These are phyloP conservation scores for Neoscytalidium dimidiatum DNA, from an alignment of 2,329 filamentous ascomycete species.

Conservation along the genomic window DNA sequence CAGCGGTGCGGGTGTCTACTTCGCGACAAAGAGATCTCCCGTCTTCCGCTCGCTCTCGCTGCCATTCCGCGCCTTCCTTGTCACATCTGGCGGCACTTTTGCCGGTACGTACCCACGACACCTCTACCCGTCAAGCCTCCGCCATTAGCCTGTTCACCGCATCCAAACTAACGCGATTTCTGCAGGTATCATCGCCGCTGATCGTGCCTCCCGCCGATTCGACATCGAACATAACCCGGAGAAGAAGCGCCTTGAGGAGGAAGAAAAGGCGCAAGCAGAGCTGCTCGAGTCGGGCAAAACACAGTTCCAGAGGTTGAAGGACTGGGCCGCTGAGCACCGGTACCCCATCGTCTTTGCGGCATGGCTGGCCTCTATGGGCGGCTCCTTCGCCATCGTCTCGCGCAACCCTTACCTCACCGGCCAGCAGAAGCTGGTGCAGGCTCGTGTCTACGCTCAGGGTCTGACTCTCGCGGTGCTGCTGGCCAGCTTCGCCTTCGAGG, in stretches of 20 bases:
- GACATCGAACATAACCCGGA: slow-evolving; percentile 70
- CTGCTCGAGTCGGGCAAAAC: slow-evolving; percentile 57
- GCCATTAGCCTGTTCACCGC: background rate
- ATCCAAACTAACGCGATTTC: slow-evolving; percentile 21
- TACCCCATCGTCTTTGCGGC: slow-evolving; percentile 82
- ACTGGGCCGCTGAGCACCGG: slow-evolving; percentile 77
- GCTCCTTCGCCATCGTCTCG: slow-evolving; percentile 73
- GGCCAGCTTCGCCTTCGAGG: slow-evolving; percentile 80
- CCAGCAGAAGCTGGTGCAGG: slow-evolving; percentile 88
- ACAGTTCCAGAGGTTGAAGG: slow-evolving; percentile 61
- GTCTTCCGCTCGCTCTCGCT: slow-evolving; percentile 80
- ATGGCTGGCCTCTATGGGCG: slow-evolving; percentile 79
- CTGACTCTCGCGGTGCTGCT: slow-evolving; percentile 83
- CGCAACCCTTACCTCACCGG: slow-evolving; percentile 74
- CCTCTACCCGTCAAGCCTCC: background rate
- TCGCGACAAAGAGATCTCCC: slow-evolving; percentile 70
- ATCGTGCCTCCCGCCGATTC: slow-evolving; percentile 70
- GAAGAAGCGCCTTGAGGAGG: slow-evolving; percentile 56
- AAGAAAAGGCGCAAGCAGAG: slow-evolving; percentile 39
- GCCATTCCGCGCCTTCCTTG: slow-evolving; percentile 88
- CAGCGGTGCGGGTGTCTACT: slow-evolving; percentile 68
- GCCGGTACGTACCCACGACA: slow-evolving; percentile 53
- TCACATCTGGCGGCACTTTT: slow-evolving; percentile 81
- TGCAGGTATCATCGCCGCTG: slow-evolving; percentile 75
- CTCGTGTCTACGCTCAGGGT: slow-evolving; percentile 90